Conservation (phyloP, 495 filamentous ascomycete species). For the Endocarpon pusillum region DNA sequence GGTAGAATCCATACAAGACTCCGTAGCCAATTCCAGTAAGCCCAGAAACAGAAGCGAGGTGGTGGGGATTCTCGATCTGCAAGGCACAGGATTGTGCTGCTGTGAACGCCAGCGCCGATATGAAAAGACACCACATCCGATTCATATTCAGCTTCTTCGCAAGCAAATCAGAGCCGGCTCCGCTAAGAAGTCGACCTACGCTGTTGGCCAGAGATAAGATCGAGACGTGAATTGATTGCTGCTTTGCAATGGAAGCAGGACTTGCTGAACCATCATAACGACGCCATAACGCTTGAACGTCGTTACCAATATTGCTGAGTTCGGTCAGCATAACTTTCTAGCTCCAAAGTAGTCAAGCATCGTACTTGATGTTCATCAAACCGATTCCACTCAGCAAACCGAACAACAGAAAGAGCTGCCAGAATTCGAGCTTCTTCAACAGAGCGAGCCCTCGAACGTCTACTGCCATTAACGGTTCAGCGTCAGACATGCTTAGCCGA, state of each 20-base stretch:
- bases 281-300: slow-evolving; percentile 58
- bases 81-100: slow-evolving; percentile 66
- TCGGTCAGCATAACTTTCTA: slow-evolving; percentile 19
- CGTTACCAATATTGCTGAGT: slow-evolving; percentile 82
- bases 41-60: slow-evolving; percentile 58
- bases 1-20: slow-evolving; percentile 87
- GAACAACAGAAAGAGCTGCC: slow-evolving; percentile 74
- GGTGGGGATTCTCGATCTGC: slow-evolving; percentile 62
- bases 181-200: slow-evolving; percentile 44
- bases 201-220: slow-evolving; percentile 79
- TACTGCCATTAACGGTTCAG: slow-evolving; percentile 43
- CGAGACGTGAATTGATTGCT: slow-evolving; percentile 85
- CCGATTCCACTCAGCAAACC: slow-evolving; percentile 82
- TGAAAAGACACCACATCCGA: slow-evolving; percentile 76
- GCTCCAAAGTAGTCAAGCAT: slow-evolving; percentile 7
- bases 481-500: slow-evolving; percentile 7
- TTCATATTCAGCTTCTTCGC: slow-evolving; percentile 62
- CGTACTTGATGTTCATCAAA: slow-evolving; percentile 97
- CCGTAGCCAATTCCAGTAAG: slow-evolving; percentile 84
- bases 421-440: slow-evolving; percentile 65
- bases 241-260: slow-evolving; percentile 58
- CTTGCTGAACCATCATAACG: slow-evolving; percentile 60
- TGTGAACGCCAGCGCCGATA: slow-evolving; percentile 62
- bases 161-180: slow-evolving; percentile 79
- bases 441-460: slow-evolving; percentile 81